These are phyloP conservation scores for Sisymbrium altissimum DNA, from an alignment of 345 rosid species.

Conservation along the genomic window DNA sequence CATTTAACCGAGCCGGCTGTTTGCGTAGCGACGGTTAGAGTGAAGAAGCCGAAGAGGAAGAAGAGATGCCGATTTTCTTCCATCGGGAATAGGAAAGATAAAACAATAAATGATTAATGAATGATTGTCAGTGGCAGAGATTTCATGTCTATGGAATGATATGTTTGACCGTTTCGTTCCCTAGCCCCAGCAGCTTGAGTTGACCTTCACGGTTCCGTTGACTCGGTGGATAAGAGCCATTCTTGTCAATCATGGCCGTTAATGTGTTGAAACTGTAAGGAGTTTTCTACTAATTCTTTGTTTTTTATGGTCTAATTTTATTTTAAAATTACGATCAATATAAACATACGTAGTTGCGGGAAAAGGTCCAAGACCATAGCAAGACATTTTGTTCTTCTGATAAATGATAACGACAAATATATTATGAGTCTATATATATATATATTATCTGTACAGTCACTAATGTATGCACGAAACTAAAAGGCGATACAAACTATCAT, in stretches of 20 bases:
- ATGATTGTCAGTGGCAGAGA: neutral
- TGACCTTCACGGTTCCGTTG: neutral
- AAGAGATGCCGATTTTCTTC: neutral
- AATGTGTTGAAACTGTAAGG: neutral
- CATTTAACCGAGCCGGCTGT: conserved; percentile 30
- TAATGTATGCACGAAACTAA: too few species aligned
- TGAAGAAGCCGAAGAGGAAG: neutral
- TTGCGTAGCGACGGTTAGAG: neutral
- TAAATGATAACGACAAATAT: too few species aligned
- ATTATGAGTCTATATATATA: too few species aligned
- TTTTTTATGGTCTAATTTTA: neutral
- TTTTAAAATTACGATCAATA: neutral
- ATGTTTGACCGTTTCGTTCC: neutral
- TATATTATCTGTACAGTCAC: too few species aligned
- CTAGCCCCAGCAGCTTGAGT: neutral
- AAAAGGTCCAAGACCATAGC: neutral
- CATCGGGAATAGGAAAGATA: neutral
- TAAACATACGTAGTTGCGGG: neutral
- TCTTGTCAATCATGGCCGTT: neutral
- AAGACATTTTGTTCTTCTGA: too few species aligned
- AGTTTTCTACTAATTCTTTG: neutral
- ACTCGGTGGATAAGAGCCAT: neutral
- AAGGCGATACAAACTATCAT: too few species aligned
- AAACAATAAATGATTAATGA: neutral
- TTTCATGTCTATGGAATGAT: neutral